Conservation (phyloP, 345 rosid species). For the Abelmoschus esculentus region DNA sequence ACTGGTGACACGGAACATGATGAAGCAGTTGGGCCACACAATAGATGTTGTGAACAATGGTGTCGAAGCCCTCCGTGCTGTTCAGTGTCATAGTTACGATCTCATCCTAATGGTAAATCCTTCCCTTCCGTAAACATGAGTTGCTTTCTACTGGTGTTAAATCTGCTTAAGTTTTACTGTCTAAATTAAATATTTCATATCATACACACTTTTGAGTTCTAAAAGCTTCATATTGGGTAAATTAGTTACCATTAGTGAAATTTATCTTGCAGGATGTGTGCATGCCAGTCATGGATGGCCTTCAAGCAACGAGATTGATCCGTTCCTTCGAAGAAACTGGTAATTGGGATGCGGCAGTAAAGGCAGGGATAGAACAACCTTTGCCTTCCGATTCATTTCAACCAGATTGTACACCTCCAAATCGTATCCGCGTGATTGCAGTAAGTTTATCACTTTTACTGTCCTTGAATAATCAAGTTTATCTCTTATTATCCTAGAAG, state of each 20-base stretch:
- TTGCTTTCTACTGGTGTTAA: no score
- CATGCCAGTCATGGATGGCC: conserved; percentile 95
- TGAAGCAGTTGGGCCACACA: conserved; percentile 72
- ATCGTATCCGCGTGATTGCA: conserved; percentile 71
- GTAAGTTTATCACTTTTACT: conserved; percentile 31
- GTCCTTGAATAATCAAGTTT: neutral
- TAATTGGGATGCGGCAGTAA: conserved; percentile 65
- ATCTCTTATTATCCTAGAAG: neutral
- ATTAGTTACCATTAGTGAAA: neutral
- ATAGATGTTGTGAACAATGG: conserved; percentile 79
- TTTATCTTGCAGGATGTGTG: conserved; percentile 63
- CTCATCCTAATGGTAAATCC: conserved; percentile 70
- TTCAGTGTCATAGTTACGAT: conserved; percentile 44
- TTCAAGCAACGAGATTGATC: conserved; percentile 82
- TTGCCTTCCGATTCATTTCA: conserved; percentile 18
- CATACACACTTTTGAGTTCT: no score
- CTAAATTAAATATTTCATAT: no score
- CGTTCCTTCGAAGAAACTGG: conserved; percentile 83
- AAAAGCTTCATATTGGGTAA: neutral
- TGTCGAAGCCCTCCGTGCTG: conserved; percentile 70
- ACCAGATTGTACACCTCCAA: conserved; percentile 18
- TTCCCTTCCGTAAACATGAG: neutral
- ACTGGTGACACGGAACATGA: conserved; percentile 78
- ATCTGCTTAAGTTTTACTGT: no score
- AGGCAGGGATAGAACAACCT: conserved; percentile 59